Conservation (phyloP, 805 yeast genomes). For the Lachancea meyersii region DNA sequence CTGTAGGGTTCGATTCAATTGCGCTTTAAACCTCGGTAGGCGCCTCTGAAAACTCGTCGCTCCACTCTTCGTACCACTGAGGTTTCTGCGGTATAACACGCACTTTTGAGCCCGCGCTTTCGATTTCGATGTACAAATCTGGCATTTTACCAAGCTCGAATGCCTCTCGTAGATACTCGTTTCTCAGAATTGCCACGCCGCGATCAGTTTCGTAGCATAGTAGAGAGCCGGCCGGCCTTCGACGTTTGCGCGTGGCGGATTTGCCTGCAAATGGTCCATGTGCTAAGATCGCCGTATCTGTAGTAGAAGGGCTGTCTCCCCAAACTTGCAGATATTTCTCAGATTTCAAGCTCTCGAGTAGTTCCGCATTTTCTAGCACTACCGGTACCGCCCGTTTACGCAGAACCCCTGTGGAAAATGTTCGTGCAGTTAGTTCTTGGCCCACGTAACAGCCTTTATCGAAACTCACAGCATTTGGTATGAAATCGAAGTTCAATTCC, state of each 20-base stretch:
- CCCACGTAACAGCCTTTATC: slow-evolving; percentile 97
- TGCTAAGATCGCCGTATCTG: not conserved
- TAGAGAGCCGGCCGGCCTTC: slow-evolving; percentile 54
- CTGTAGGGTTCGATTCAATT: too few relatives aligned
- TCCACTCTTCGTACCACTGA: slow-evolving; percentile 21
- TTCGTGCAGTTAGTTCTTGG: slow-evolving; percentile 88
- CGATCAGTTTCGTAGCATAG: slow-evolving; percentile 49
- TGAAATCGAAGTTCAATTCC: slow-evolving; percentile 71
- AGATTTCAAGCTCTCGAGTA: not conserved
- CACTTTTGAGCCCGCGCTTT: slow-evolving; percentile 16
- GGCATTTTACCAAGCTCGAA: not conserved
- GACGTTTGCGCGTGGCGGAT: slow-evolving; percentile 30
- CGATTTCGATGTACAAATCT: slow-evolving; percentile 28
- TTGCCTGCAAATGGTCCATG: slow-evolving; percentile 13
- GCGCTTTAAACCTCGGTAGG: not conserved
- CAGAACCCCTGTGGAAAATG: slow-evolving; percentile 76
- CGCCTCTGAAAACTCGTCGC: not conserved
- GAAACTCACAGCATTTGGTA: slow-evolving; percentile 68
- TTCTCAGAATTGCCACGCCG: slow-evolving; percentile 60
- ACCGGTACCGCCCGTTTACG: slow-evolving; percentile 79
- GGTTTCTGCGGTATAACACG: slow-evolving; percentile 22
- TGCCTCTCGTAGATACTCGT: slow-evolving; percentile 39
- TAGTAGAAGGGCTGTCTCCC: not conserved
- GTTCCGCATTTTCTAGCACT: slow-evolving; percentile 19
- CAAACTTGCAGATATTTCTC: slow-evolving; percentile 7